Base-by-base conservation (phyloP, 371 early-diverging fungal genomes). In the Spraguea lophii region DNA sequence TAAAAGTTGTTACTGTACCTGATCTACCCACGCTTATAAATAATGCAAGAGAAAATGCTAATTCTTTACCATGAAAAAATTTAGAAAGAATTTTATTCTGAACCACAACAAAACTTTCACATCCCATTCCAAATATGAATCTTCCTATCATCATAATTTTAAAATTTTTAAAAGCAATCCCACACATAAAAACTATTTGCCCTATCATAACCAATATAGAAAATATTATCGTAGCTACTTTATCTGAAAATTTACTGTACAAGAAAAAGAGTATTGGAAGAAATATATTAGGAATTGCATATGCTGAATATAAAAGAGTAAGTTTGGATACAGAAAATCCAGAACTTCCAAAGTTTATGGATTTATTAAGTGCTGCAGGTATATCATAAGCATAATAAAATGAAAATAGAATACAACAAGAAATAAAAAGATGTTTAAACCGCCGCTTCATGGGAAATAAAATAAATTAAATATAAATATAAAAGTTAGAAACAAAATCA, bases 261-360 rank as follows among this genome's bases (percentile, higher is more conserved):
- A 66, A 57, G 13, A 79, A 77, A 24, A 76, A 76, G 3, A 78
- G 13, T 16, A 80, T 65, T 0, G 83, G 81, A 9, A 78, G 67
- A 50, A 81, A 59, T 22, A 80, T 76, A 60, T 82, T 82, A 12
- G 82, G 82, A 0, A 80, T 49, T 3, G 78, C 71, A 59, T 80
- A 80, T 15, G 75, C 71, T 0, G 76, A 70, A 56, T 80, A 83
- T 21, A 81, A 69, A 12, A 78, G 56, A 60, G 76, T 78, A 46
- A 81, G 67, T 47, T 78, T 73, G 49, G 54, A 39, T 46, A 44
- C 32, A 41, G 57, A 4, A 66, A 63, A 61, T 50, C 62, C 37
- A 50, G 39, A 47, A 52, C 55, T 9, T 59, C 62, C 32, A 71
- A 72, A 35, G 53, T 63, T 47, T 12, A 83, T 62, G 16, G 73